Base-by-base conservation (phyloP, 257 asterid genomes). In the Solanum virginianum region DNA sequence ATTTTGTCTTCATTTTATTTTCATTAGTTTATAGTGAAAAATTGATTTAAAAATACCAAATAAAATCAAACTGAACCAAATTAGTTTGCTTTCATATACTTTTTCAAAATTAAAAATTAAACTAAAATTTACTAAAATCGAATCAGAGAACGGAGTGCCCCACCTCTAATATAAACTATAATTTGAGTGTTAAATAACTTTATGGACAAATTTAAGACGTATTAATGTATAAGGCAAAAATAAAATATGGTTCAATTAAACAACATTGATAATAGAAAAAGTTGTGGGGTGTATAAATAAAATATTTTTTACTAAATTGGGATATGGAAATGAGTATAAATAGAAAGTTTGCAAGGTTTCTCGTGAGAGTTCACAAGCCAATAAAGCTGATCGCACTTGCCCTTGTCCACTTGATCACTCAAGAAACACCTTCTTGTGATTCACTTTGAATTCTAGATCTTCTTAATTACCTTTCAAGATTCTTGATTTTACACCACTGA, bases 281-380 rank as follows among this genome's bases (percentile, higher is more conserved):
- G 11, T 69, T 70, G 22, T 39, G 54, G 54, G 54, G 54, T 18
- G 53, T 32, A 18, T 2, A 39, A 39, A 16, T 36, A 9, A 39
- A 70, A 39, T 39, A 18, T 0, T 18, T 5, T 39, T 39, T 18
- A 7, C 1, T 18, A 20, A 16, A 70, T 18, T 41, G 80, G 80
- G 29, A 41, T 70, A 41, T 70, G 80, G 54, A 41, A 56, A 9
- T 8, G 3, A 53, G 82, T 85, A 87, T 87, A 89, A 86, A 89
- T 89, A 56, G 87, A 65, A 84, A 66, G 80, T 56, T 29, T 85
- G 88, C 94, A 70, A 88, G 88, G 63, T 89, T 89, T 92, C 97
- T 83, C 94, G 98, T 94, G 97, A 92, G 82, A 90, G 86, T 88
- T 91, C 97, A 89, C 91, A 86, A 83, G 95, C 90, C 90, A 88